A percentile compares a stretch with the other conserved stretches of the same genome.
Conservation (phyloP, 495 filamentous ascomycete species). For the Stereocaulon alpinum region DNA sequence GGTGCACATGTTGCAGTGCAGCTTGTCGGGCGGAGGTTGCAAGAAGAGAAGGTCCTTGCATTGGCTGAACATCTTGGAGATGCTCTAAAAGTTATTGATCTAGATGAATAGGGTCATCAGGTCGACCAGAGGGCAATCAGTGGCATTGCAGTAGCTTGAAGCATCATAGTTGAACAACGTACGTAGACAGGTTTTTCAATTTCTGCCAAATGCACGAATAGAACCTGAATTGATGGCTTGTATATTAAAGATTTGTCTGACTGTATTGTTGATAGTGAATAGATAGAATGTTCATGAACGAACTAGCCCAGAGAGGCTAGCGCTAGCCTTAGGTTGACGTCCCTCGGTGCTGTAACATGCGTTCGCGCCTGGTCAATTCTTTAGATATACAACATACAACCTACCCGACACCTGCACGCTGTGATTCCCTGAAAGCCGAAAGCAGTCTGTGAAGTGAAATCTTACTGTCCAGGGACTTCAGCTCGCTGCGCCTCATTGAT, state of each 20-base stretch:
- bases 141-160: neutral
- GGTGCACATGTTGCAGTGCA: constrained; percentile 46
- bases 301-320: too few relatives aligned
- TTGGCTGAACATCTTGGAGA: constrained; percentile 28
- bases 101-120: neutral
- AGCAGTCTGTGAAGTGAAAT: neutral
- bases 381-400: neutral
- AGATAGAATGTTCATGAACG: too few relatives aligned
- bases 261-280: too few relatives aligned
- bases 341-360: neutral
- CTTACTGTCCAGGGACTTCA: neutral
- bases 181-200: too few relatives aligned
- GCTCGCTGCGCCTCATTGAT: neutral
- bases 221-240: too few relatives aligned
- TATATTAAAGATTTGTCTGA: too few relatives aligned
- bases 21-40: constrained; percentile 38
- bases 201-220: too few relatives aligned
- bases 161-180: too few relatives aligned
- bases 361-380: neutral
- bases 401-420: neutral
- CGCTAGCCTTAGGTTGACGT: too few relatives aligned
- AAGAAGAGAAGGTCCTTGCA: constrained; percentile 45
- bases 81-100: neutral
- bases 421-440: too few relatives aligned
- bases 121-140: neutral